Evolutionary conservation across 2,329 filamentous ascomycete genomes (phyloP).

Genomic region (Diaporthe sp.): DNA sequence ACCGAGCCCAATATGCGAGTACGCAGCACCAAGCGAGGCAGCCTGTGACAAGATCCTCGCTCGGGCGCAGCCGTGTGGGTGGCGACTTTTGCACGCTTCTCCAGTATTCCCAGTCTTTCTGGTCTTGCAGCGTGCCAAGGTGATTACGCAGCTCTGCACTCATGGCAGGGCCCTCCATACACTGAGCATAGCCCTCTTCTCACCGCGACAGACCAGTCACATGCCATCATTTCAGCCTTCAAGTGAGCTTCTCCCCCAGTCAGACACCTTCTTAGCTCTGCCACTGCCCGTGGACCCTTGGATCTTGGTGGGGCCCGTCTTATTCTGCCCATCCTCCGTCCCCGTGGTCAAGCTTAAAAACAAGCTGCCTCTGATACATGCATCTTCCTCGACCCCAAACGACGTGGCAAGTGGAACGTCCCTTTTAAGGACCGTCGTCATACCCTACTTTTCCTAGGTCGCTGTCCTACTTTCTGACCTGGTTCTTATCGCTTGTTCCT

Average conservation of each 20-base stretch:
- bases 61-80: constrained; percentile 31
- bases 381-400: constrained; percentile 24
- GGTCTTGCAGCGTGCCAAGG: constrained; percentile 3
- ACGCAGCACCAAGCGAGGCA: constrained; percentile 23
- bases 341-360: constrained; percentile 29
- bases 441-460: neutral
- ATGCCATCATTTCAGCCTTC: constrained; percentile 24
- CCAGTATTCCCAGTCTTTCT: constrained; percentile 7
- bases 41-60: constrained; percentile 4
- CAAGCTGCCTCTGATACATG: constrained; percentile 29
- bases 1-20: neutral
- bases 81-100: constrained; percentile 15
- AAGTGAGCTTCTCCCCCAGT: constrained; percentile 2
- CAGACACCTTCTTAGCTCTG: neutral
- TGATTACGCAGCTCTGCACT: constrained; percentile 23
- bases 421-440: constrained; percentile 14
- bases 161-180: neutral
- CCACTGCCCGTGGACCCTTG: neutral
- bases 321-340: constrained; percentile 3
- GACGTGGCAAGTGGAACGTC: constrained; percentile 28
- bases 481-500: neutral
- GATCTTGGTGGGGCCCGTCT: constrained; percentile 18
- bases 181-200: constrained; percentile 26
- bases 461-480: neutral
- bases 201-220: constrained; percentile 17